Evolutionary conservation across 2,329 filamentous ascomycete species (phyloP).

Genomic region (Hawksworthiomyces lignivorus): DNA sequence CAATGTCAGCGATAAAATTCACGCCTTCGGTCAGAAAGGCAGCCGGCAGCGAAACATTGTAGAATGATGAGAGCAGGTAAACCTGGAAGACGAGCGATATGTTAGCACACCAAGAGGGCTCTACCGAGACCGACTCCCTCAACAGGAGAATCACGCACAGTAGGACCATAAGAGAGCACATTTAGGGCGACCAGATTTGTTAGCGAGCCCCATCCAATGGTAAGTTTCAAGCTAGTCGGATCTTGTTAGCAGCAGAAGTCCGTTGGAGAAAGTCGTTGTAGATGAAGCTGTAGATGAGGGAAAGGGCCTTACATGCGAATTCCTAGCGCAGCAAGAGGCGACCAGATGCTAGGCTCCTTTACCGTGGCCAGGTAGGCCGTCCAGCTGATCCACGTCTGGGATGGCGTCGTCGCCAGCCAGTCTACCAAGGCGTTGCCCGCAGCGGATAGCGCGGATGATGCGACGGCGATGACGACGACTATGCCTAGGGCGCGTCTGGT

Average conservation of each 20-base stretch:
- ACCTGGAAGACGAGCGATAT: conserved; percentile 34
- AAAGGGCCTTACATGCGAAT: conserved; percentile 11
- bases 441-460: not conserved
- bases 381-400: conserved; percentile 4
- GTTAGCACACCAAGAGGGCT: not conserved
- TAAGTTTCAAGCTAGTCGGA: conserved; percentile 60
- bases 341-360: not conserved
- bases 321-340: not conserved
- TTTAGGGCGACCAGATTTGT: conserved; percentile 59
- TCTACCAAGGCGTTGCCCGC: not conserved
- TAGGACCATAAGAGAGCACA: conserved; percentile 66
- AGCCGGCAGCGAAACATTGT: conserved; percentile 43
- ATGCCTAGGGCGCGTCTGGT: not conserved
- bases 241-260: no score
- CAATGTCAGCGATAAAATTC: conserved; percentile 3
- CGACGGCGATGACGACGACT: conserved; percentile 1
- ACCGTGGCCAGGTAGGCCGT: not conserved
- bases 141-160: conserved; percentile 41
- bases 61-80: conserved; percentile 72
- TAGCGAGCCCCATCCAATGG: conserved; percentile 61
- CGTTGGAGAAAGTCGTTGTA: no score
- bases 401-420: not conserved
- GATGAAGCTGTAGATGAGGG: no score
- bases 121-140: no score
- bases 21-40: not conserved